phyloP scores from a whole-genome alignment of 2,329 filamentous ascomycete species.

The Talaromyces verruculosus region DNA sequence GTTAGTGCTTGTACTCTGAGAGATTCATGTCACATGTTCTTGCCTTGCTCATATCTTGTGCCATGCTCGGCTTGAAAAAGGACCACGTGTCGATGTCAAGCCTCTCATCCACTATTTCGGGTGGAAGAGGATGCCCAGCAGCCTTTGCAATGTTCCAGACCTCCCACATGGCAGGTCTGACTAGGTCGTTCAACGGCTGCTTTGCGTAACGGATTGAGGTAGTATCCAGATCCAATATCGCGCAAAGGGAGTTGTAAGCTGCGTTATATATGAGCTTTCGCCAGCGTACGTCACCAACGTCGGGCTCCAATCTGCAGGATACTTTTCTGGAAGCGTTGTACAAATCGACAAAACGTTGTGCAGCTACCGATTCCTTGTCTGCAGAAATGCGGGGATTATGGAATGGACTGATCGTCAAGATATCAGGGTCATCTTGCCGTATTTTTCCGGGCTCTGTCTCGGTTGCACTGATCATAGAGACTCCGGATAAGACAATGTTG shows the following conservation, averaged over 20 bases:
- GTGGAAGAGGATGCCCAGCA: constrained; percentile 45
- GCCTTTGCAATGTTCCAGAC: constrained; percentile 46
- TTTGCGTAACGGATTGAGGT: constrained; percentile 50
- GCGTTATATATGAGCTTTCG: constrained; percentile 51
- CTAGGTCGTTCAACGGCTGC: constrained; percentile 47
- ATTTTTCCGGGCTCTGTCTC: constrained; percentile 51
- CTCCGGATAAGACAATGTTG: constrained; percentile 54
- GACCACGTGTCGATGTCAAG: constrained; percentile 53
- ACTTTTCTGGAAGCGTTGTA: constrained; percentile 52
- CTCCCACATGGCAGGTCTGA: constrained; percentile 54
- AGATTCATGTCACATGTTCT: background rate
- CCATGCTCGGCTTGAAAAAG: constrained; percentile 56
- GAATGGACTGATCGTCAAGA: constrained; percentile 54
- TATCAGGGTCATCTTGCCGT: constrained; percentile 54
- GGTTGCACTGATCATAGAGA: constrained; percentile 54
- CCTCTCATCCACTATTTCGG: constrained; percentile 46
- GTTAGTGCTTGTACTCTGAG: background rate
- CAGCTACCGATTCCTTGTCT: constrained; percentile 29
- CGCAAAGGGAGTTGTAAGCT: constrained; percentile 53
- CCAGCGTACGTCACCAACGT: constrained; percentile 32
- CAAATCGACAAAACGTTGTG: constrained; percentile 47
- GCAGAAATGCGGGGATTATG: constrained; percentile 22
- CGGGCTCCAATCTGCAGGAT: constrained; percentile 39
- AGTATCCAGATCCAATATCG: constrained; percentile 52
- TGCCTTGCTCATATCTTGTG: constrained; percentile 53